These are phyloP conservation scores for Marasmius sp. DNA, from an alignment of 1,284 basidiomycete species.

Conservation along the genomic window DNA sequence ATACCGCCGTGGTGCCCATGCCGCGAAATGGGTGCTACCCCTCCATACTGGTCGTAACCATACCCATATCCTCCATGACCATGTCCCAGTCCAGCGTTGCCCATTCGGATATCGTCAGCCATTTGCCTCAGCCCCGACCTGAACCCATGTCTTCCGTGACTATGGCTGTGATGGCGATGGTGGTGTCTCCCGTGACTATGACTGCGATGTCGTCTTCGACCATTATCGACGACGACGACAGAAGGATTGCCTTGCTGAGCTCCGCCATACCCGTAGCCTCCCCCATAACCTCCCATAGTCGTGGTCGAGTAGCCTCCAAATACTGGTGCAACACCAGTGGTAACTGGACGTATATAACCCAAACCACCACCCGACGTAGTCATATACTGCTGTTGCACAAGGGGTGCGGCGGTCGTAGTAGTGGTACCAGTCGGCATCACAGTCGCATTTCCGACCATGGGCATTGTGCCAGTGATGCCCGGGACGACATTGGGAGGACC, in stretches of 20 bases:
- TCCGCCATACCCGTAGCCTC: background rate
- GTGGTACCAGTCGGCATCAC: background rate
- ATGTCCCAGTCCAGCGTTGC: background rate
- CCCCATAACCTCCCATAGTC: background rate
- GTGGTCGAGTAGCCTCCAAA: background rate
- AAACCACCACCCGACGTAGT: background rate
- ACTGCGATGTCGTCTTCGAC: background rate
- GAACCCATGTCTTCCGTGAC: background rate
- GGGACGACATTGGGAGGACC: background rate
- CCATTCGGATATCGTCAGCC: background rate
- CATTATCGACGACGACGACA: background rate
- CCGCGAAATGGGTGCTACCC: background rate
- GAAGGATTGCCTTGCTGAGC: background rate
- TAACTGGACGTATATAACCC: background rate
- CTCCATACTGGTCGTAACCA: background rate
- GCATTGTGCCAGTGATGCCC: background rate
- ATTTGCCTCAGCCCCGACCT: background rate
- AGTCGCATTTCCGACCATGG: background rate
- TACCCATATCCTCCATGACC: slow-evolving; percentile 3
- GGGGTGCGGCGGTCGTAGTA: background rate
- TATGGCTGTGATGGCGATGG: background rate
- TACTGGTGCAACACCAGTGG: background rate
- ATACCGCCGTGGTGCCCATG: background rate
- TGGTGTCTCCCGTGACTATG: slow-evolving; percentile 1
- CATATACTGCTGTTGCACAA: background rate